Percentiles rank a stretch among this genome's conserved stretches.
phyloP scores from a whole-genome alignment of 306 rosid genomes.

The Senna tora region DNA sequence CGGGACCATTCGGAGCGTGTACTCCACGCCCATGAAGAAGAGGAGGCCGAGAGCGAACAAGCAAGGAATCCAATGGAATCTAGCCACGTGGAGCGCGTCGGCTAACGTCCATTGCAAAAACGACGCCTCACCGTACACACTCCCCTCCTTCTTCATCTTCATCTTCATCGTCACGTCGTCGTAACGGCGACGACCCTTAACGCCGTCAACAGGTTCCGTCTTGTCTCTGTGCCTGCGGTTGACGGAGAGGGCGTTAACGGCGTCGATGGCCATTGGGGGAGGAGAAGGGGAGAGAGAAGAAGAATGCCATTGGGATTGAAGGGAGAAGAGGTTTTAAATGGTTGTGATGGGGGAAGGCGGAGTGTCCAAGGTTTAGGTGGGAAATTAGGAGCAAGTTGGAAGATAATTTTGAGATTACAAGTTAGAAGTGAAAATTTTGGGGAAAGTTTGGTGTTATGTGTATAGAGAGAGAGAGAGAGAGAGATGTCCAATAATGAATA shows the following conservation, averaged over 20 bases:
- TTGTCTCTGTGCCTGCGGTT: constrained; percentile 19
- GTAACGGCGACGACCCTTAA: background rate
- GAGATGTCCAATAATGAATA: no score
- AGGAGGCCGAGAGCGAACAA: constrained; percentile 62
- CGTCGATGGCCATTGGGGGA: constrained; percentile 45
- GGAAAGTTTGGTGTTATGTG: no score
- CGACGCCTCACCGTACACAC: constrained; percentile 35
- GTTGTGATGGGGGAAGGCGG: constrained; percentile 50
- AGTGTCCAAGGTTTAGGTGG: constrained; percentile 47
- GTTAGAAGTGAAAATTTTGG: no score
- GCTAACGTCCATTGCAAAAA: constrained; percentile 71
- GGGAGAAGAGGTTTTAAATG: background rate
- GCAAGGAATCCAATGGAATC: constrained; percentile 80
- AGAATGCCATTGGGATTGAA: background rate
- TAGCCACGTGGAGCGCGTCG: constrained; percentile 69
- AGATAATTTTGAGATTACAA: no score
- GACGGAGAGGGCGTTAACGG: constrained; percentile 25
- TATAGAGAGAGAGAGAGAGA: no score
- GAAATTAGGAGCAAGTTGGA: background rate
- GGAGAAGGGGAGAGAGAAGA: background rate
- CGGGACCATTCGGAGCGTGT: constrained; percentile 93
- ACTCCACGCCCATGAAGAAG: constrained; percentile 93
- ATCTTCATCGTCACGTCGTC: no score
- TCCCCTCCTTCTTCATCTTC: constrained; percentile 37
- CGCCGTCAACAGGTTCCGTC: constrained; percentile 22